Conservation (phyloP, 2,329 filamentous ascomycete species). For the Epichloe gansuensis region DNA sequence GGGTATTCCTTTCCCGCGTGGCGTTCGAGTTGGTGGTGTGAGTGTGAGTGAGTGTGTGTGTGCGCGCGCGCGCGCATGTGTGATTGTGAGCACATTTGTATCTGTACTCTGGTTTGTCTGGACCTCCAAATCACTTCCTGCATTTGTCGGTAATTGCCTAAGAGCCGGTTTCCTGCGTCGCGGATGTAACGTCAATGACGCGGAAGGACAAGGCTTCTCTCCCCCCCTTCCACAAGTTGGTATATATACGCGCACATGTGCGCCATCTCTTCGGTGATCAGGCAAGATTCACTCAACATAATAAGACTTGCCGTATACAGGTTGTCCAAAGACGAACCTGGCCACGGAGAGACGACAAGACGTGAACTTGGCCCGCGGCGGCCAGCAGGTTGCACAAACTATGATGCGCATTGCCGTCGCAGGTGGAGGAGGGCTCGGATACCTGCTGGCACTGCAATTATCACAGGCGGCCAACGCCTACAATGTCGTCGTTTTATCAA, state of each 20-base stretch:
- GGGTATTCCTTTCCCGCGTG: slow-evolving; percentile 5
- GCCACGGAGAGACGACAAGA: slow-evolving; percentile 5
- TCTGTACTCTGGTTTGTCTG: neutral
- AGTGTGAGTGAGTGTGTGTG: slow-evolving; percentile 1
- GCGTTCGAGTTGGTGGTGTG: slow-evolving; percentile 3
- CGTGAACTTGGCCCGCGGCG: slow-evolving; percentile 6
- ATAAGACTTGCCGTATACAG: neutral
- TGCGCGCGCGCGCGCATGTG: slow-evolving; percentile 3
- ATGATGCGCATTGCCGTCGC: slow-evolving; percentile 39
- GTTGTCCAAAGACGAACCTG: neutral
- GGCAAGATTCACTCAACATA: slow-evolving; percentile 3
- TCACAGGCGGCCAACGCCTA: slow-evolving; percentile 45
- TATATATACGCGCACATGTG: slow-evolving; percentile 9
- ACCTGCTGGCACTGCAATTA: slow-evolving; percentile 39
- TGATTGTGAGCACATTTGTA: slow-evolving; percentile 3
- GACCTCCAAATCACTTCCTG: slow-evolving; percentile 3
- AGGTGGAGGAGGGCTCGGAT: slow-evolving; percentile 32
- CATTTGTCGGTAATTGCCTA: slow-evolving; percentile 9
- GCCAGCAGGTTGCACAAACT: slow-evolving; percentile 8
- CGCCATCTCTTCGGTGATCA: neutral
- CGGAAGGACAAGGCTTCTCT: slow-evolving; percentile 8
- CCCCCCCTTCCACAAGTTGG: slow-evolving; percentile 1
- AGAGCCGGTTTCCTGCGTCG: slow-evolving; percentile 7
- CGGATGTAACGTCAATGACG: slow-evolving; percentile 15
- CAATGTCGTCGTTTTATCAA: slow-evolving; percentile 57